These are phyloP conservation scores for Dendrostoma leiphaemia DNA, from an alignment of 2,329 filamentous ascomycete species.

Conservation along the genomic window DNA sequence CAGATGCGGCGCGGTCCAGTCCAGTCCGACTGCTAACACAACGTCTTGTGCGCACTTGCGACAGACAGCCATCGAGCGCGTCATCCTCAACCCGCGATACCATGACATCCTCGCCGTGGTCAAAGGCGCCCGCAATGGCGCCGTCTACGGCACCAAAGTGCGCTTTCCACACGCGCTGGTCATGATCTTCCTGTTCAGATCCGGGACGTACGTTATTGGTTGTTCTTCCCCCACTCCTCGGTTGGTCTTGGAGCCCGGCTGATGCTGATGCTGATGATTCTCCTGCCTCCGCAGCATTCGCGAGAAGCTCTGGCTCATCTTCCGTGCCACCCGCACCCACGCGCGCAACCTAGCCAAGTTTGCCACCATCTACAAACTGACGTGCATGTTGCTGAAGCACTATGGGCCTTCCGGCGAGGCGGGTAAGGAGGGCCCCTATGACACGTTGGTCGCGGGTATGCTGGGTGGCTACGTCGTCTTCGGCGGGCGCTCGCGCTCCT, in stretches of 20 bases:
- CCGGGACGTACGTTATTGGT: slow-evolving; percentile 73
- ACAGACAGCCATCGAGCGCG: slow-evolving; percentile 68
- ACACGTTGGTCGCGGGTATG: slow-evolving; percentile 83
- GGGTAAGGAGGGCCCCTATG: slow-evolving; percentile 69
- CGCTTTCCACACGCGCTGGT: slow-evolving; percentile 97
- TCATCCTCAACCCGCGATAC: slow-evolving; percentile 80
- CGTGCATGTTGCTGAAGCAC: slow-evolving; percentile 72
- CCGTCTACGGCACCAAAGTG: slow-evolving; percentile 95
- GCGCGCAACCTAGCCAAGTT: slow-evolving; percentile 90
- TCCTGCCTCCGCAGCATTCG: slow-evolving; percentile 48
- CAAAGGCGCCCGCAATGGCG: slow-evolving; percentile 94
- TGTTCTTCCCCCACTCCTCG: slow-evolving; percentile 30
- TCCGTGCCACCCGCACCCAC: slow-evolving; percentile 85
- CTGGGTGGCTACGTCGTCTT: slow-evolving; percentile 93
- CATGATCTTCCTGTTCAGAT: slow-evolving; percentile 96
- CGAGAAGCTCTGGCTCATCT: slow-evolving; percentile 74
- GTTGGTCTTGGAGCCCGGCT: too few relatives aligned
- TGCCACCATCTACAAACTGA: slow-evolving; percentile 83
- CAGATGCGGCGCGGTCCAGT: background rate
- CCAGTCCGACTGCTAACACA: background rate
- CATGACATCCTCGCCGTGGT: slow-evolving; percentile 81
- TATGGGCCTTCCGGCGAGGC: slow-evolving; percentile 49
- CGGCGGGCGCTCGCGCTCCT: slow-evolving; percentile 62
- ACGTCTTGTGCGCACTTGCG: background rate
- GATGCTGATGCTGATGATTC: background rate